Conservation (phyloP, 2,329 filamentous ascomycete genomes). For the Waltergamsia citrina region DNA sequence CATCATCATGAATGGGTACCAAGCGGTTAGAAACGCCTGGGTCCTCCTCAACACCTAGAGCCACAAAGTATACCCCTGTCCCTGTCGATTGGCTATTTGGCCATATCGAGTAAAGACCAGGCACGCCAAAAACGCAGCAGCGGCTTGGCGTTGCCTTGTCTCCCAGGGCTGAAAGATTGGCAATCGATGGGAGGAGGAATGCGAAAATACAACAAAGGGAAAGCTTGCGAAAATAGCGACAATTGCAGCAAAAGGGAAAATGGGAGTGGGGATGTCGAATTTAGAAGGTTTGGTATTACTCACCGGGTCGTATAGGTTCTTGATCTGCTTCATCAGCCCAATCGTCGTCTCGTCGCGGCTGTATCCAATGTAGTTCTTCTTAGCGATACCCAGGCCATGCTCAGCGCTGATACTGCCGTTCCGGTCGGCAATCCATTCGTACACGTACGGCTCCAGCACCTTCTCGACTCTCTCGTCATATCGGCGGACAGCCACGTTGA, state of each 20-base stretch:
- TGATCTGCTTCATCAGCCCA: constrained; percentile 88
- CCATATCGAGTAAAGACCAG: too few species aligned
- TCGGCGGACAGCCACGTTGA: constrained; percentile 75
- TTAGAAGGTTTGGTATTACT: constrained; percentile 30
- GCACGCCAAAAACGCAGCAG: too few species aligned
- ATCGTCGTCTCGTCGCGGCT: constrained; percentile 84
- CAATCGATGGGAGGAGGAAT: too few species aligned
- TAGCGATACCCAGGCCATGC: constrained; percentile 86
- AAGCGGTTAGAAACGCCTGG: too few species aligned
- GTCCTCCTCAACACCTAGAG: too few species aligned
- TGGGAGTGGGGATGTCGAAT: background rate
- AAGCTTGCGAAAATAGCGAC: too few species aligned
- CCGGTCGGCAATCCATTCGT: constrained; percentile 87
- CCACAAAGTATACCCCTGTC: too few species aligned
- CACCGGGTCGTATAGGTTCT: constrained; percentile 88
- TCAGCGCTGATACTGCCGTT: constrained; percentile 94
- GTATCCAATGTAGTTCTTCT: constrained; percentile 93
- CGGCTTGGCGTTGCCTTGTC: too few species aligned
- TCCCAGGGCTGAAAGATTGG: too few species aligned
- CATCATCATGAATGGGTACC: too few species aligned
- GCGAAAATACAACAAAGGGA: too few species aligned
- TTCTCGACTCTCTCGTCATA: constrained; percentile 86
- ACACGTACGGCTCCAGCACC: constrained; percentile 86
- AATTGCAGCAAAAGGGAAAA: background rate
- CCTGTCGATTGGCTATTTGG: too few species aligned